Evolutionary conservation across 73 alveolate genomes (phyloP).

Genomic region (Paramecium primaurelia): DNA sequence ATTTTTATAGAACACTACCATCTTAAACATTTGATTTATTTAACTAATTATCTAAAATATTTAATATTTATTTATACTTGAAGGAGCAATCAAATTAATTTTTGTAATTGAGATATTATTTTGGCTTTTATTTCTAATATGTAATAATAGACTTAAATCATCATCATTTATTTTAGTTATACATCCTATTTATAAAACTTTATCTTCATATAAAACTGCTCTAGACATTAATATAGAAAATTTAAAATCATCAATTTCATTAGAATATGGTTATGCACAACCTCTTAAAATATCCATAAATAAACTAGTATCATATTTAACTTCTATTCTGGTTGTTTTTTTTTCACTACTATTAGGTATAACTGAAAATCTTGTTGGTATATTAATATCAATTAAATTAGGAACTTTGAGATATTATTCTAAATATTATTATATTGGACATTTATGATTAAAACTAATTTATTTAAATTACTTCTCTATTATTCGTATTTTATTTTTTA

Average conservation of each 20-base stretch:
- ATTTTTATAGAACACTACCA: not conserved
- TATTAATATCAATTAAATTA: not conserved
- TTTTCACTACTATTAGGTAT: not conserved
- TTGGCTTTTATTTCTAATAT: not conserved
- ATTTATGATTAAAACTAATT: not conserved
- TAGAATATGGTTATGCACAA: not conserved
- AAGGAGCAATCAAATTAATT: not conserved
- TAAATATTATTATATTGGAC: not conserved
- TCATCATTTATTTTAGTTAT: not conserved
- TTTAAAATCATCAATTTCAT: conserved; percentile 20
- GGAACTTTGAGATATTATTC: not conserved
- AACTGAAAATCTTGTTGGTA: not conserved
- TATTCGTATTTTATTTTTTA: not conserved
- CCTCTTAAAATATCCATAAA: not conserved
- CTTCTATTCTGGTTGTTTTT: not conserved
- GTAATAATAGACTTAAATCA: not conserved
- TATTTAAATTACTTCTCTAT: not conserved
- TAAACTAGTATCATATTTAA: not conserved
- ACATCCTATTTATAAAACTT: not conserved
- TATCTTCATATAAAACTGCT: conserved; percentile 11
- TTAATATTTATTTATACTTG: not conserved
- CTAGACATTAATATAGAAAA: not conserved
- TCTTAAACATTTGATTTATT: not conserved
- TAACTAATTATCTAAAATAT: not conserved
- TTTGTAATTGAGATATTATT: not conserved